Evolutionary conservation across 2,329 filamentous ascomycete species (phyloP), one percentile per base, ranked within the genome.

Genomic region (Delphinella strobiligena): DNA sequence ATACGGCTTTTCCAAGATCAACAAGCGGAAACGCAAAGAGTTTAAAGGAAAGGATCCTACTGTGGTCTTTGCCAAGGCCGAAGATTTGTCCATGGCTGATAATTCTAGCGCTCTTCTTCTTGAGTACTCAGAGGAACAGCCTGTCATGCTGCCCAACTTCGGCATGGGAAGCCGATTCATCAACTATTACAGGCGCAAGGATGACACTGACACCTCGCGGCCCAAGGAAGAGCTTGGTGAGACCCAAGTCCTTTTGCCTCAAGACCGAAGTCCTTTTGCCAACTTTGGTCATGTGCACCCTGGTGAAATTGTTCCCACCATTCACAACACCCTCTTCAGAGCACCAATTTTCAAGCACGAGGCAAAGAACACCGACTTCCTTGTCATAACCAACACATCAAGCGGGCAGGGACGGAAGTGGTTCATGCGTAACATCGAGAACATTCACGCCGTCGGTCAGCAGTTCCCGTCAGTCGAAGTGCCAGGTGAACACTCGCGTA

Each of bases 111-210:
- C 86, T 15, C 72, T 95, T 4, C 72, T 98, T 11, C 80, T 96
- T 24, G 91, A 98, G 61, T 98, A 98, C 58, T 93, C 86, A 7
- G 91, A 98, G 61, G 87, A 95, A 53, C 81, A 86, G 46, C 91
- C 91, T 1, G 82, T 81, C 8, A 86, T 93, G 44, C 67, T 98
- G 45, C 95, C 89, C 32, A 95, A 93, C 55, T 94, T 95, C 53
- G 91, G 89, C 48, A 98, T 98, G 91, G 88, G 88, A 38, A 93
- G 82, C 58, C 82, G 87, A 38, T 74, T 98, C 43, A 86, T 96
- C 67, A 96, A 98, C 60, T 98, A 96, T 61, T 95, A 95, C 57
- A 82, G 86, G 30, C 78, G 88, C 43, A 86, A 86, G 53, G 82
- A 86, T 55, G 75, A 63, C 24, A 84, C 93, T 34, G 84, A 91